These are phyloP conservation scores for Claviceps arundinis DNA, from an alignment of 2,329 filamentous ascomycete species.

Conservation along the genomic window DNA sequence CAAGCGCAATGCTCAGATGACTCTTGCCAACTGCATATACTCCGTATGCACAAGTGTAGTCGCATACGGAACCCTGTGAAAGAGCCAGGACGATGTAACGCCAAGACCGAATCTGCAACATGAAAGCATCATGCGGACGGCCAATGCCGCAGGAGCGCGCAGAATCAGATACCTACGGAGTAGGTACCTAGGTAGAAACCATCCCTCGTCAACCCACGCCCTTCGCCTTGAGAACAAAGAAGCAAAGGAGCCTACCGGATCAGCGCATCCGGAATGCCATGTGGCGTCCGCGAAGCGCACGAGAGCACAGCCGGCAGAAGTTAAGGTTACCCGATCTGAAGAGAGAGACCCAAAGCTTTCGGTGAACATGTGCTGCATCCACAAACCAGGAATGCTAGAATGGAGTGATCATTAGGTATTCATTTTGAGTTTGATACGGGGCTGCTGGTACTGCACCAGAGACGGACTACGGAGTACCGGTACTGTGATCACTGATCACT, in stretches of 20 bases:
- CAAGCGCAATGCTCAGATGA: neutral
- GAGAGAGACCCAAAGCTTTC: neutral
- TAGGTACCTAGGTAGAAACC: neutral
- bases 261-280: slow-evolving; percentile 2
- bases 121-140: neutral
- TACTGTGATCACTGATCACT: neutral
- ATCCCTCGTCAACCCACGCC: neutral
- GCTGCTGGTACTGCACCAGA: neutral
- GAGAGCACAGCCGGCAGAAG: neutral
- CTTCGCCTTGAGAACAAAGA: neutral
- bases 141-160: neutral
- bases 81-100: neutral
- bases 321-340: neutral
- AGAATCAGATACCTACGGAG: neutral
- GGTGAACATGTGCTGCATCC: neutral
- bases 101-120: neutral
- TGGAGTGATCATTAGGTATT: neutral
- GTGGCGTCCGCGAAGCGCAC: neutral
- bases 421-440: neutral
- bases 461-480: neutral
- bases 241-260: neutral
- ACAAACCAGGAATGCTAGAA: neutral
- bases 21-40: neutral
- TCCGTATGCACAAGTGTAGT: neutral
- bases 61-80: neutral